Evolutionary conservation across 306 rosid species (phyloP).

Genomic region (Quercus alba): DNA sequence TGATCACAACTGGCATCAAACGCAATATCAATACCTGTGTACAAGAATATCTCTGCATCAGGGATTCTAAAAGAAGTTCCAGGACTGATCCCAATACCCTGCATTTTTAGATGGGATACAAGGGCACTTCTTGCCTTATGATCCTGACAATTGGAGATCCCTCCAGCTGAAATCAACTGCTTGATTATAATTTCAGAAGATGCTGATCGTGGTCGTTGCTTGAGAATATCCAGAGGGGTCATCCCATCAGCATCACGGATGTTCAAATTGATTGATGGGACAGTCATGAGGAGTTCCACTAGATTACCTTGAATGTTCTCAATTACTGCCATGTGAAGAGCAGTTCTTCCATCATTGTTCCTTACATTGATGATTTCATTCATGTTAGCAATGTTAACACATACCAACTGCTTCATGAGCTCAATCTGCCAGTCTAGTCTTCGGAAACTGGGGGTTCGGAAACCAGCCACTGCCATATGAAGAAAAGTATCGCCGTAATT

Average conservation of each 20-base stretch:
- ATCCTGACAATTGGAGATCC: slow-evolving; percentile 46
- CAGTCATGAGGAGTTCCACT: slow-evolving; percentile 68
- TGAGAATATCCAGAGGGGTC: slow-evolving; percentile 82
- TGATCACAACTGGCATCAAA: slow-evolving; percentile 44
- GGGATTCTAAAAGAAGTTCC: slow-evolving; percentile 90
- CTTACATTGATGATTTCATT: slow-evolving; percentile 52
- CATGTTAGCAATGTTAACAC: slow-evolving; percentile 33
- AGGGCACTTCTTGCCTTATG: slow-evolving; percentile 41
- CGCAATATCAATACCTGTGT: slow-evolving; percentile 65
- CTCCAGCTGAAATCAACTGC: slow-evolving; percentile 67
- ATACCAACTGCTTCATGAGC: slow-evolving; percentile 53
- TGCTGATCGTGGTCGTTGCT: slow-evolving; percentile 51
- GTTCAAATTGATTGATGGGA: slow-evolving; percentile 64
- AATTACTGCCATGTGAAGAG: slow-evolving; percentile 68
- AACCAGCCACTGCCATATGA: slow-evolving; percentile 88
- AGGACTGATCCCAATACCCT: slow-evolving; percentile 66
- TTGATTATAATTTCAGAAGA: slow-evolving; percentile 77
- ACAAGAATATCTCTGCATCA: slow-evolving; percentile 85
- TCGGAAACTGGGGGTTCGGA: slow-evolving; percentile 74
- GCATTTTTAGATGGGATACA: slow-evolving; percentile 59
- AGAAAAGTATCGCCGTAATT: slow-evolving; percentile 79
- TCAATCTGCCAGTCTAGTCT: slow-evolving; percentile 72
- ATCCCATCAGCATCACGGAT: slow-evolving; percentile 55
- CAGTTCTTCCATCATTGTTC: slow-evolving; percentile 84
- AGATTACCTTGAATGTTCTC: slow-evolving; percentile 54